Evolutionary conservation across 805 yeast species (phyloP).

Genomic region (Candida silvicultrix): DNA sequence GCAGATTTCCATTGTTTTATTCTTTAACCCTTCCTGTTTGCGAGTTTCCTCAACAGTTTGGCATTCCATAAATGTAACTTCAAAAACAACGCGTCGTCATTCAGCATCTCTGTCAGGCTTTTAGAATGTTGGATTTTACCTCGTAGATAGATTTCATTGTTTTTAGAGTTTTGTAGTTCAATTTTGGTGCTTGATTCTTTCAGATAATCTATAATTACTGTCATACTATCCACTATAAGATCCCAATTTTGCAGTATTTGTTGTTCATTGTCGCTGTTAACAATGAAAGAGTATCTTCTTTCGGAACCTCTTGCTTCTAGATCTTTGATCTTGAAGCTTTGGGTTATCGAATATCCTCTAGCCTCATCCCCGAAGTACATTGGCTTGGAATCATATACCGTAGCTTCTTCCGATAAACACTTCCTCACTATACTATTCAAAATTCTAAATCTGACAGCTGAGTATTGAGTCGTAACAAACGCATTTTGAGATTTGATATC

Average conservation of each 20-base stretch:
- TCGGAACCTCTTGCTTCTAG: constrained; percentile 69
- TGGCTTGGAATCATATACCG: constrained; percentile 52
- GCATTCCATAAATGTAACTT: constrained; percentile 62
- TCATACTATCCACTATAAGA: constrained; percentile 34
- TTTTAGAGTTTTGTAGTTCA: constrained; percentile 21
- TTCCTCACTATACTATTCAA: constrained; percentile 57
- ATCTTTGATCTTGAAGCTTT: constrained; percentile 58
- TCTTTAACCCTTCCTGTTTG: background rate
- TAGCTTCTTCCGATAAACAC: constrained; percentile 61
- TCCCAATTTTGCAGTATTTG: constrained; percentile 51
- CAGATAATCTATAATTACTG: constrained; percentile 34
- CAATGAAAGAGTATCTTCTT: constrained; percentile 55
- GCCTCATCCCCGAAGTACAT: constrained; percentile 56
- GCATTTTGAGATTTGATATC: constrained; percentile 7
- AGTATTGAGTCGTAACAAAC: constrained; percentile 56
- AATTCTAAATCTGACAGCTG: constrained; percentile 45
- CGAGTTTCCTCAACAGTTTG: constrained; percentile 35
- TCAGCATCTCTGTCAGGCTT: constrained; percentile 47
- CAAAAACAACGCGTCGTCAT: constrained; percentile 47
- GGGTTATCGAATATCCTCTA: constrained; percentile 53
- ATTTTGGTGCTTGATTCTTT: constrained; percentile 23
- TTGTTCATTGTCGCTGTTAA: constrained; percentile 49
- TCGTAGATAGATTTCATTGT: constrained; percentile 47
- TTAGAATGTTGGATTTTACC: constrained; percentile 49
- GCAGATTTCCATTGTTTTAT: no score